These are phyloP conservation scores for Brasilioporus rufonigricans DNA, from an alignment of 768 basidiomycete genomes.

Conservation along the genomic window DNA sequence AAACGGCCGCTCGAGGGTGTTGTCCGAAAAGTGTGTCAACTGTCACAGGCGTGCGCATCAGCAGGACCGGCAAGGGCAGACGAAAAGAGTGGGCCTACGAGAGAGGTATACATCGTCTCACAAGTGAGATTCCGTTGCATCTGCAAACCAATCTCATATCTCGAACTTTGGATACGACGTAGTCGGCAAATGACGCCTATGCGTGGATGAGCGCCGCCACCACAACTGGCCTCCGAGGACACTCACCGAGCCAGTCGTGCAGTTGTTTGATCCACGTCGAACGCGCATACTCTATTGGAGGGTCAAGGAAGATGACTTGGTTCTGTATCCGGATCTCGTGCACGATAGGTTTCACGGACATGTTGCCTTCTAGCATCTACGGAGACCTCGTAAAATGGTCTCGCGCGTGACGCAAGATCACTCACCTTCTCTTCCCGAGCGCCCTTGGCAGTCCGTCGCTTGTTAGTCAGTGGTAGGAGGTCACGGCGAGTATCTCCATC, in stretches of 20 bases:
- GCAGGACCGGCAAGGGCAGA: not conserved
- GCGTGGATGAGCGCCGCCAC: not conserved
- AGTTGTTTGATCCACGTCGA: constrained; percentile 86
- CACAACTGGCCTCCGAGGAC: not conserved
- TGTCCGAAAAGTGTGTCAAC: constrained; percentile 74
- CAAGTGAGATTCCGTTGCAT: constrained; percentile 66
- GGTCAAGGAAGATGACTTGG: constrained; percentile 97
- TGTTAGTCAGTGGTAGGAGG: constrained; percentile 47
- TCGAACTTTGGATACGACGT: constrained; percentile 86
- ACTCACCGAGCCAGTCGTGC: constrained; percentile 82
- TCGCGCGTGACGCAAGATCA: not conserved
- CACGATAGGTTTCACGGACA: constrained; percentile 81
- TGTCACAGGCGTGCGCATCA: constrained; percentile 30
- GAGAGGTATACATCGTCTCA: constrained; percentile 79
- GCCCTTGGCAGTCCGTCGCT: constrained; percentile 68
- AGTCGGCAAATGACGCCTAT: constrained; percentile 84
- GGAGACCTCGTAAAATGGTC: not conserved
- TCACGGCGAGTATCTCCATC: constrained; percentile 64
- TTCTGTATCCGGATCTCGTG: constrained; percentile 99
- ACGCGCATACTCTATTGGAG: constrained; percentile 93
- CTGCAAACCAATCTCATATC: constrained; percentile 95
- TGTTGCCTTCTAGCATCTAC: constrained; percentile 69
- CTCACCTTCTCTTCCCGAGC: constrained; percentile 77
- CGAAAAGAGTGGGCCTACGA: constrained; percentile 48
- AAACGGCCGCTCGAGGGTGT: constrained; percentile 79